Conservation (phyloP, 2,329 filamentous ascomycete species). For the Claviceps monticola region DNA sequence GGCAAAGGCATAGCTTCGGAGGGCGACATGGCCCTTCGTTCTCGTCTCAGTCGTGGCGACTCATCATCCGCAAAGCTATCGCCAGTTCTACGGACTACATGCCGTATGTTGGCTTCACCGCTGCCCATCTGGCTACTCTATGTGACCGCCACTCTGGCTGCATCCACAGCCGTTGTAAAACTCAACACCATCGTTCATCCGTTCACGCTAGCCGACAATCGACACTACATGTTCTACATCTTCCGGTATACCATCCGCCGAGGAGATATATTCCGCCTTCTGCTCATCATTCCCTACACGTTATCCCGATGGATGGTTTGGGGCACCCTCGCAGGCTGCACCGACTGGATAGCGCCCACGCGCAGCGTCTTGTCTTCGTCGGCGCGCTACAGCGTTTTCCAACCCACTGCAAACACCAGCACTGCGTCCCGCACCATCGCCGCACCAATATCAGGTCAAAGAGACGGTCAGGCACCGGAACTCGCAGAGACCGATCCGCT, state of each 20-base stretch:
- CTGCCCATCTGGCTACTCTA: slow-evolving; percentile 22
- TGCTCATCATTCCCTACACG: slow-evolving; percentile 57
- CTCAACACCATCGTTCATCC: slow-evolving; percentile 92
- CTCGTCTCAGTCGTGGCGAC: background rate
- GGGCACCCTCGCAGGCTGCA: slow-evolving; percentile 40
- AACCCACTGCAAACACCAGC: slow-evolving; percentile 13
- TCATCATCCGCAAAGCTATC: slow-evolving; percentile 5
- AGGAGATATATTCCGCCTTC: slow-evolving; percentile 49
- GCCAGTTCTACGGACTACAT: slow-evolving; percentile 2
- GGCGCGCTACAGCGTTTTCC: background rate
- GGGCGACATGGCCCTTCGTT: background rate
- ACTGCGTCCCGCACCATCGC: slow-evolving; percentile 14
- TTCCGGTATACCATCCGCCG: slow-evolving; percentile 71
- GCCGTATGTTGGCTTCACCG: slow-evolving; percentile 16
- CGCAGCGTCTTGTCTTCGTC: slow-evolving; percentile 1
- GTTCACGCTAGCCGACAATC: slow-evolving; percentile 90
- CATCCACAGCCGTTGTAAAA: slow-evolving; percentile 40
- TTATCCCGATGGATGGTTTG: slow-evolving; percentile 55
- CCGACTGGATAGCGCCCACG: slow-evolving; percentile 9
- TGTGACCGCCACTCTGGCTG: slow-evolving; percentile 19
- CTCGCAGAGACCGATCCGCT: slow-evolving; percentile 14
- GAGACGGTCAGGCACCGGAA: slow-evolving; percentile 4
- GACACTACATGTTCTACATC: slow-evolving; percentile 94
- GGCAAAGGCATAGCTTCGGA: background rate
- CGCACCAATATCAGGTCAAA: background rate